Evolutionary conservation across 2,329 filamentous ascomycete genomes (phyloP).

Genomic region (Bipolaris cookei): DNA sequence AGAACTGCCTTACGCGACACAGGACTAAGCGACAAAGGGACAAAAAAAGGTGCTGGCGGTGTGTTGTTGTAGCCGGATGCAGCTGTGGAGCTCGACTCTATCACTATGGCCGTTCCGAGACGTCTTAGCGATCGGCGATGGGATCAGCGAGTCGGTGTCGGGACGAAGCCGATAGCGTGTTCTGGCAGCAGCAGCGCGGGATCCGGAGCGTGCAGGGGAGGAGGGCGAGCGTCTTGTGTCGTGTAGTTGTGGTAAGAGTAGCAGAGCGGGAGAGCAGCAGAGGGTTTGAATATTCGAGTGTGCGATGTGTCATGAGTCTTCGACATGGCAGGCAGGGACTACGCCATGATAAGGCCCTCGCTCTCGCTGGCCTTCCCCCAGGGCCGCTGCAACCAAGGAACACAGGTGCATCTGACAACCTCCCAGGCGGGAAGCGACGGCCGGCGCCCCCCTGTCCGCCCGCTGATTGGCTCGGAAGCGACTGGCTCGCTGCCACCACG

Average conservation of each 20-base stretch:
- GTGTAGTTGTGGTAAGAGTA: background rate
- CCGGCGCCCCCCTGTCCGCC: slow-evolving; percentile 19
- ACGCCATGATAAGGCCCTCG: slow-evolving; percentile 23
- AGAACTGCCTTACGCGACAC: slow-evolving; percentile 28
- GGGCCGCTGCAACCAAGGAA: slow-evolving; percentile 28
- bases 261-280: background rate
- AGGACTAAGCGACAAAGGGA: slow-evolving; percentile 24
- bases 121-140: slow-evolving; percentile 40
- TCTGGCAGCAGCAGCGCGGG: slow-evolving; percentile 13
- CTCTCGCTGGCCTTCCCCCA: slow-evolving; percentile 14
- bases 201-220: background rate
- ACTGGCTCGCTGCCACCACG: slow-evolving; percentile 17
- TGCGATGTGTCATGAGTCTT: slow-evolving; percentile 13
- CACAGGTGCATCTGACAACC: slow-evolving; percentile 25
- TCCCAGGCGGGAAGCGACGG: slow-evolving; percentile 23
- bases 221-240: background rate
- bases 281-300: slow-evolving; percentile 9
- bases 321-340: slow-evolving; percentile 5
- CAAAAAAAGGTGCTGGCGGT: slow-evolving; percentile 21
- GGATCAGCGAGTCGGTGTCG: slow-evolving; percentile 38
- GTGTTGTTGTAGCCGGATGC: slow-evolving; percentile 40
- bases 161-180: slow-evolving; percentile 25
- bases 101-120: slow-evolving; percentile 29
- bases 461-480: slow-evolving; percentile 26
- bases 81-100: slow-evolving; percentile 38